Base-by-base conservation (phyloP, 1,139 yeast species). In the Sporopachydermia cereana region DNA sequence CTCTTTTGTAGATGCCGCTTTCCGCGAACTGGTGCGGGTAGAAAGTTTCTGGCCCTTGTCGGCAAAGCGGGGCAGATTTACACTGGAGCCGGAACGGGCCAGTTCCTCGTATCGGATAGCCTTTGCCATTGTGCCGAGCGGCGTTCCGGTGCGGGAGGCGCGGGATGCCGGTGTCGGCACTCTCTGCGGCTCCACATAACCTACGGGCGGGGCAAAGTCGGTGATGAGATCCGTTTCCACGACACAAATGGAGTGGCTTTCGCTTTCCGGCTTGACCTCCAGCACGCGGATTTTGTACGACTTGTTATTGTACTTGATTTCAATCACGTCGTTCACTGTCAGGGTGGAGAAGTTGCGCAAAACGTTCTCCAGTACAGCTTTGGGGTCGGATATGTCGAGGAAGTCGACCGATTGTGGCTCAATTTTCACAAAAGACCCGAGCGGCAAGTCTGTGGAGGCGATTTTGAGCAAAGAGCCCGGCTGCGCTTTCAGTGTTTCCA, bases 161-260 rank as follows among this genome's bases (percentile, higher is more conserved):
- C 44, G 24, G 27, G 46, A 21, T 39, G 17, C 45, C 2, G 45
- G 41, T 7, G 48, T 48, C 4, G 50, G 53, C 31, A 39, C 39
- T 3, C 57, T 51, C 17, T 57, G 47, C 1, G 95, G 95, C 58
- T 91, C 98, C 24, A 85, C 96, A 57, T 93, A 93, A 0, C 99
- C 99, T 3, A 91, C 96, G 0, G 98, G 99, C 2, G 98, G 95
- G 2, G 97, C 98, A 67, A 93, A 93, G 59, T 93, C 99, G 0
- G 96, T 95, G 50, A 85, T 95, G 52, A 93, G 72, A 67, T 93
- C 98, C 0, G 98, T 93, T 59, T 93, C 99, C 27, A 93, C 88
- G 20, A 91, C 96, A 69, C 97, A 91, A 18, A 91, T 80, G 50
- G 95, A 84, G 42, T 63, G 62, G 22, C 61, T 60, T 16, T 62